Conservation (phyloP, 1,139 yeast species). For the Eremothecium gossypii region DNA sequence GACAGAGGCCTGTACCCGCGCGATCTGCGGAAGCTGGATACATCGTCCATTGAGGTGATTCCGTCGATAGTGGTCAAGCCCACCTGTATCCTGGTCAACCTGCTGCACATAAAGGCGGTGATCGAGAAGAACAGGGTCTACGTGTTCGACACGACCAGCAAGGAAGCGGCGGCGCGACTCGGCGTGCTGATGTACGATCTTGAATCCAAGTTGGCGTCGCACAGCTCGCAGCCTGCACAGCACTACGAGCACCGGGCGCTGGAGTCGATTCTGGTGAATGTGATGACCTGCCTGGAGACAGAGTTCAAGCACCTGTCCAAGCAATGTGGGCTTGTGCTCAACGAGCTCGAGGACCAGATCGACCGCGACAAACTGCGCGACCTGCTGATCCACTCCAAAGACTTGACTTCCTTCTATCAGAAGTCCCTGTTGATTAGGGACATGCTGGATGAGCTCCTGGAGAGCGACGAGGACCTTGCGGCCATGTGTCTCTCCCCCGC, state of each 20-base stretch:
- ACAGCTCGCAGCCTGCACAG: constrained; percentile 26
- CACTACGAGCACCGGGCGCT: constrained; percentile 79
- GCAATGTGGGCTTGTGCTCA: constrained; percentile 56
- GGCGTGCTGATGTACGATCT: constrained; percentile 81
- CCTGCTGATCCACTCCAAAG: constrained; percentile 56
- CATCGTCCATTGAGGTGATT: constrained; percentile 78
- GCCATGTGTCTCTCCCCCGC: constrained; percentile 54
- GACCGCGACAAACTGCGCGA: constrained; percentile 60
- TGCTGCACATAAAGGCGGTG: constrained; percentile 79
- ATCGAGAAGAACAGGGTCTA: constrained; percentile 73
- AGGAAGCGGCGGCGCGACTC: constrained; percentile 50
- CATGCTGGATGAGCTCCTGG: constrained; percentile 64
- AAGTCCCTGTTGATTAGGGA: constrained; percentile 58
- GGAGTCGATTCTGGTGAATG: constrained; percentile 79
- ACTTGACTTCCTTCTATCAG: constrained; percentile 57
- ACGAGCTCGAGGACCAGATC: constrained; percentile 60
- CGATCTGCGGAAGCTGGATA: constrained; percentile 75
- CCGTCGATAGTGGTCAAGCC: constrained; percentile 74
- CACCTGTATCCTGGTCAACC: constrained; percentile 67
- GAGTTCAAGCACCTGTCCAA: constrained; percentile 68
- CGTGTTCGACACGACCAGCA: constrained; percentile 63
- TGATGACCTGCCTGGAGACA: constrained; percentile 73
- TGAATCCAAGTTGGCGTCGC: constrained; percentile 58
- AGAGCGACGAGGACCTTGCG: constrained; percentile 82
- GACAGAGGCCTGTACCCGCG: constrained; percentile 63